Base-by-base conservation (phyloP, 2,329 filamentous ascomycete species). In the Epichloe glyceriae region DNA sequence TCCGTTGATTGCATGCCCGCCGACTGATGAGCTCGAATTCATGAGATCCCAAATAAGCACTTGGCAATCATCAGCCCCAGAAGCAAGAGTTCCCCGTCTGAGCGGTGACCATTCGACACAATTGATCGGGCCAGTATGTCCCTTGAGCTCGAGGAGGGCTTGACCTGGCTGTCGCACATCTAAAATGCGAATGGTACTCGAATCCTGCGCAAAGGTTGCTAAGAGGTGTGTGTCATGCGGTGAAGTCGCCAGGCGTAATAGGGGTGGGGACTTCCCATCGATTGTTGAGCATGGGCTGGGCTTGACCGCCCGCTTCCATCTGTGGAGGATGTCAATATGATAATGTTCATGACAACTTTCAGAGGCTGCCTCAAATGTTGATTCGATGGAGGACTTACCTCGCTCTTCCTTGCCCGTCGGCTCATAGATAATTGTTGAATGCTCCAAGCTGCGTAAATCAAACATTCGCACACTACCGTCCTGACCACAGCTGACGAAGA, bases 381-480 rank as follows among this genome's bases (percentile, higher is more conserved):
- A 20, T 37, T 12, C 14, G 20, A 17, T 15, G 20, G 22, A 11
- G 33, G 20, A 63, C 71, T 57, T 72, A 88, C 86, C 78, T 73
- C 80, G 71, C 43, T 84, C 80, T 54, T 85, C 83, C 70, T 96
- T 96, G 58, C 89, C 86, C 0, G 88, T 91, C 4, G 93, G 93
- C 67, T 98, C 93, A 66, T 98, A 98, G 56, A 98, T 98, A 65
- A 98, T 98, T 47, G 93, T 98, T 57, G 90, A 96, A 67, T 98
- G 93, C 65, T 98, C 93, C 49, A 98, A 72, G 66, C 91, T 97
- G 62, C 93, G 82, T 54, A 98, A 74, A 67, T 98, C 93, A 68
- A 98, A 98, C 93, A 98, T 98, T 60, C 93, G 82, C 26, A 98
- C 93, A 66, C 91, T 97, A 39, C 93, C 93, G 64, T 98, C 93